Evolutionary conservation across 2,329 filamentous ascomycete species (phyloP), one percentile per base, ranked within the genome.

Genomic region (Tothia fuscella): DNA sequence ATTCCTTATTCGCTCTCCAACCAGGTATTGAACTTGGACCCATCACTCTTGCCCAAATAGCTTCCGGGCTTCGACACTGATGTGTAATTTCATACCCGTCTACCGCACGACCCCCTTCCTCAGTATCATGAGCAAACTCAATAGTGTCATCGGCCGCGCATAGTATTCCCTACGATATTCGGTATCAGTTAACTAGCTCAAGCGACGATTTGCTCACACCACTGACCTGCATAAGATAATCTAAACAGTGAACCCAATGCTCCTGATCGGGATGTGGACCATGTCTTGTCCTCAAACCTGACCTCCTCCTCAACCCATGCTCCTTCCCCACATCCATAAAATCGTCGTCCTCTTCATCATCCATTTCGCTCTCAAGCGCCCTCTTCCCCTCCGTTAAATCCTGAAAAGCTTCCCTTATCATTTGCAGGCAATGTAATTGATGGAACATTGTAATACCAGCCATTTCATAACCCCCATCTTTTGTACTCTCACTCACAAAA

Each of bases 371-470:
- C 17, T 34, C 17, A 7, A 34, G 7, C 7, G 7, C 17, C 17
- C 10, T 13, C 31, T 34, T 34, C 31, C 31, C 10, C 10, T 7
- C 31, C 7, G 9, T 16, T 9, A 13, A n/a, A 12, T 32, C 12
- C 29, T 40, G 38, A 6, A 40, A 14, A 14, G 38, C 38, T 16
- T 28, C 38, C 13, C 38, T 16, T 4, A 40, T 40, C 38, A 40
- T 29, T 16, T 26, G 9, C 16, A 40, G n/a, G 31, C 38, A 40
- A 20, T 40, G 38, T 10, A 40, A 21, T 13, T 40, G 38, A 13
- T 40, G 38, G 4, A 40, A 40, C 38, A 40, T 40, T 13, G 38
- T 30, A 22, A 40, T 3, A 2, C 38, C 38, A 31, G 31, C 38
- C 25, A 40, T 40, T 26, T 40, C 38, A 17, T 40, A 29, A 3